Evolutionary conservation across 2,329 filamentous ascomycete species (phyloP).

Genomic region (Epichloe sylvatica): DNA sequence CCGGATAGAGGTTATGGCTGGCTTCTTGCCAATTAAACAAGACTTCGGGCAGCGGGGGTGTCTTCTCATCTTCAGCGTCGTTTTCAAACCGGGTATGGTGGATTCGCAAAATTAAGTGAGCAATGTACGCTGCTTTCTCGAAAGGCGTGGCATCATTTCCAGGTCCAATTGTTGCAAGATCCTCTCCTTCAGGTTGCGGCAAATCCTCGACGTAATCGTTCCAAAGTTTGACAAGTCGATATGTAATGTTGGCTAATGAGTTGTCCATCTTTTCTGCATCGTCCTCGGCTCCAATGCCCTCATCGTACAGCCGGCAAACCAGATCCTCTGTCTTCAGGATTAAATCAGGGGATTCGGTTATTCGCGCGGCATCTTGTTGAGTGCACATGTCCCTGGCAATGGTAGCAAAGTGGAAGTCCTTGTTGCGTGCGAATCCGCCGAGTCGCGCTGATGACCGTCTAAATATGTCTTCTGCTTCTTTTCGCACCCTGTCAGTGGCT

Average conservation of each 20-base stretch:
- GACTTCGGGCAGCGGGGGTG: conserved; percentile 54
- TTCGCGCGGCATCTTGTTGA: conserved; percentile 38
- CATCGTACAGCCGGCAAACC: conserved; percentile 50
- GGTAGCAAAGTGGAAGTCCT: conserved; percentile 50
- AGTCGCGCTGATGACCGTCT: conserved; percentile 37
- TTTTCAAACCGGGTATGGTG: conserved; percentile 48
- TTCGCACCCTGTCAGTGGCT: conserved; percentile 36
- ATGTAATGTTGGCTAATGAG: conserved; percentile 39
- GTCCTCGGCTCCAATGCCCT: conserved; percentile 42
- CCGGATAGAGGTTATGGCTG: conserved; percentile 58
- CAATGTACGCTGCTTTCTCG: conserved; percentile 66
- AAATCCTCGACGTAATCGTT: conserved; percentile 36
- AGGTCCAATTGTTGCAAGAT: conserved; percentile 50
- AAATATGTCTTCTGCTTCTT: conserved; percentile 42
- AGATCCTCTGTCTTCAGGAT: conserved; percentile 64
- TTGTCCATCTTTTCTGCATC: conserved; percentile 42
- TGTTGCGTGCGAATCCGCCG: conserved; percentile 28
- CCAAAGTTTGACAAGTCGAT: conserved; percentile 42
- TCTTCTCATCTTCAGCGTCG: conserved; percentile 24
- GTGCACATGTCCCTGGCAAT: conserved; percentile 59
- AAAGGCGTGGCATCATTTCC: conserved; percentile 47
- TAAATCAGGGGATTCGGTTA: conserved; percentile 57
- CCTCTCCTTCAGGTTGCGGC: conserved; percentile 36
- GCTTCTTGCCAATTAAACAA: conserved; percentile 71
- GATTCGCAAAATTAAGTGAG: conserved; percentile 61